Evolutionary conservation across 2,329 filamentous ascomycete genomes (phyloP), one percentile per base, ranked within the genome.

Genomic region (Cercospora brassicicola): DNA sequence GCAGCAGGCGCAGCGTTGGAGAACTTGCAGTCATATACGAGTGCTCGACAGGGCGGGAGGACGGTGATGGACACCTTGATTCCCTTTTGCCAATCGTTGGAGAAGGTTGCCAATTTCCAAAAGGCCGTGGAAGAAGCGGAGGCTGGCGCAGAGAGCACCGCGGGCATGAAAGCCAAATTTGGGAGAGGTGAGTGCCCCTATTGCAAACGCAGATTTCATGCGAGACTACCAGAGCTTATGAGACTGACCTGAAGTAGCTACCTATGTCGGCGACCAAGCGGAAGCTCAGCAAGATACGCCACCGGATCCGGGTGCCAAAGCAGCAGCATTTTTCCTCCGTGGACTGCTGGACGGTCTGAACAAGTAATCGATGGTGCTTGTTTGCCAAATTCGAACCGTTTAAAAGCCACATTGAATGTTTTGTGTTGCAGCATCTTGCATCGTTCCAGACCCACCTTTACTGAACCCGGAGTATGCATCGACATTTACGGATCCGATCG

Each of bases 1-100:
- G 76, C 76, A 13, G 75, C 82, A 5, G 77, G n/a, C 9, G 73
- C 26, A 72, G 82, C 81, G 8, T 71, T 84, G 18, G 76, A 79
- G 62, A 82, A 82, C 64, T 67, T 84, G 55, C 80, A 81, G 70
- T 78, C 71, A 15, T 80, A 79, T 61, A 80, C 78, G 1, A 72
- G 74, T 53, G 78, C 78, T 15, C 73, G 77, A 48, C 71, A 74
- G 45, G 78, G 78, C 13, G 77, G 77, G 0, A 70, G 78, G 53
- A 80, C 78, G 2, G 78, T 80, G 31, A 80, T 80, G 78, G 78
- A 79, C 62, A 71, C 76, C 9, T 69, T 80, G 60, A 80, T 79
- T 42, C 78, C 78, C n/a, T 80, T 80, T 59, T 77, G 75, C 55
- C 76, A 79, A 71, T 75, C 72, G 2, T 65, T 80, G 11, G 72